Evolutionary conservation across 306 rosid species (phyloP).

Genomic region (Mucuna pruriens): DNA sequence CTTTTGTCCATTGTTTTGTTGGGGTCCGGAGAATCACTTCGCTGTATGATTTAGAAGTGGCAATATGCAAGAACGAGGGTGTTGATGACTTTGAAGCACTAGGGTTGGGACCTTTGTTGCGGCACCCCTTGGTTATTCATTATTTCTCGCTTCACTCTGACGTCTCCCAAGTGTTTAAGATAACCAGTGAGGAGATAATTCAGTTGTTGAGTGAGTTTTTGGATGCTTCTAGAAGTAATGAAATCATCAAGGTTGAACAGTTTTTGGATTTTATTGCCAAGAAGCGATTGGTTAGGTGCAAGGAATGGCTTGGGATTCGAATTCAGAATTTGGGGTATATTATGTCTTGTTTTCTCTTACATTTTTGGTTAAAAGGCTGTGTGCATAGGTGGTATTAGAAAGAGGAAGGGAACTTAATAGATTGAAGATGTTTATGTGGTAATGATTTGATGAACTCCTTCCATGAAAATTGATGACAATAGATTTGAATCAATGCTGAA

Average conservation of each 20-base stretch:
- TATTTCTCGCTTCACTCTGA: conserved; percentile 64
- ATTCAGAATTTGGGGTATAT: conserved; percentile 81
- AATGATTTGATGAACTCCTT: conserved; percentile 10
- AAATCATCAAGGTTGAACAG: conserved; percentile 57
- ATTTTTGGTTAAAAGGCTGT: background rate
- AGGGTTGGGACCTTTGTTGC: conserved; percentile 84
- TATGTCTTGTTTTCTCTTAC: conserved; percentile 33
- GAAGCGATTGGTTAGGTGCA: conserved; percentile 54
- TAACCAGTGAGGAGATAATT: conserved; percentile 65
- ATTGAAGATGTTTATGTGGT: conserved; percentile 7
- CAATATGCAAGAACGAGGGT: conserved; percentile 76
- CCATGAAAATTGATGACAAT: background rate
- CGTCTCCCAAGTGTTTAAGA: conserved; percentile 60
- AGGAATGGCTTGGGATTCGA: conserved; percentile 79
- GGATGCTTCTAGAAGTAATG: conserved; percentile 31
- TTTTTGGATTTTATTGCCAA: conserved; percentile 75
- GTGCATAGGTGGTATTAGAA: background rate
- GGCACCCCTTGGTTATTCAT: conserved; percentile 76
- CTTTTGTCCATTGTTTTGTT: conserved; percentile 89
- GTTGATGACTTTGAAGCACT: conserved; percentile 71
- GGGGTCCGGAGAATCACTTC: conserved; percentile 76
- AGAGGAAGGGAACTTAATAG: background rate
- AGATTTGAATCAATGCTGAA: background rate
- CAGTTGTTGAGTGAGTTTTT: conserved; percentile 50
- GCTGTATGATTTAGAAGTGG: conserved; percentile 77